Base-by-base conservation (phyloP, 139 green algal genomes). In the Pleodorina starrii region DNA sequence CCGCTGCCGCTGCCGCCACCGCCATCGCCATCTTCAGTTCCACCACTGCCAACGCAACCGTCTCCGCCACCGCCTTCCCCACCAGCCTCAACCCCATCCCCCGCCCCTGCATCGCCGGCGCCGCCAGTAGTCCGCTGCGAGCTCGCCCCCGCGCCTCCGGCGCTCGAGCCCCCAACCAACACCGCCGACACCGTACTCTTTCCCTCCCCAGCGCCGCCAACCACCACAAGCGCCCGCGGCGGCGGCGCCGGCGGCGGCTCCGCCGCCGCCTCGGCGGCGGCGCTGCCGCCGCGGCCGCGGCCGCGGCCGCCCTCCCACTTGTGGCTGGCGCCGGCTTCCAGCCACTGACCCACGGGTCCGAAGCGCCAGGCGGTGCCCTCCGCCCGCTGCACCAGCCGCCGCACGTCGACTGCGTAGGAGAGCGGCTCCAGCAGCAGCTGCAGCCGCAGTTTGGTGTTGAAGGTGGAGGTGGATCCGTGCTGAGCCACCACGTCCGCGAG, bases 401-500 rank as follows among this genome's bases (percentile, higher is more conserved):
- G 43, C n/a, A 87, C 12, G 63, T 87, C 81, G 10, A 87, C 81
- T 11, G 14, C 48, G 81, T 87, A 87, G 60, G 29, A 51, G 5
- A 87, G 81, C 42, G 81, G 81, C 60, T 87, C 81, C 81, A 87
- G 60, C 59, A 87, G 81, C 60, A 87, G 63, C 60, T 78, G 81
- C 43, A 87, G 81, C 43, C 48, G 44, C 11, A 87, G 81, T 43
- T 78, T 87, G 43, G 42, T 3, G 63, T 77, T 68, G 63, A 87
- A 87, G 40, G 63, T 43, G 6, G 32, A 60, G 12, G 63, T 2
- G 21, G 63, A 79, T 25, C 81, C 63, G 42, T 87, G 81, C 29
- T 86, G 79, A 25, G 35, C 38, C 5, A 17, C 17, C 68, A 76
- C 51, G 16, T 86, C 79, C 38, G 2, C 7, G 54, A 86, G 27